Base-by-base conservation (phyloP, 2,329 filamentous ascomycete genomes). In the Clarireedia sp. region DNA sequence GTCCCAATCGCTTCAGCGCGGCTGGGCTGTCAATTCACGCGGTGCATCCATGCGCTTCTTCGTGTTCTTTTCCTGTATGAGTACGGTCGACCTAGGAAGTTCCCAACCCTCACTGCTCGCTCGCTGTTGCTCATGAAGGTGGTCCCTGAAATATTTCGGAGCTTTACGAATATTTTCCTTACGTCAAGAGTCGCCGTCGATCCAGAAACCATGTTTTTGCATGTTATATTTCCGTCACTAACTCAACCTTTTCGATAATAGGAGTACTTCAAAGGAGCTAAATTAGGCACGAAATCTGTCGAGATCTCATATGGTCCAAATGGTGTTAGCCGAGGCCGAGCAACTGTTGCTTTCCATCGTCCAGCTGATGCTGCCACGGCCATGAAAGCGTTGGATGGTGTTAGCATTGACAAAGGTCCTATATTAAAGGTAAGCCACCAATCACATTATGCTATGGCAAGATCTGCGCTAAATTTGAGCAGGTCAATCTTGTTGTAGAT, bases 221-320 rank as follows among this genome's bases (percentile, higher is more conserved):
- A 29, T 65, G 68, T 67, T 63, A 61, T 69, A 69, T 70, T 74
- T 70, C 67, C 72, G 71, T 74, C 77, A 88, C 87, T 90, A 83
- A 90, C 85, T 73, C 76, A 71, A 68, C 63, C 73, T 76, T 77
- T 48, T 43, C 37, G 73, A 74, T 72, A 73, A 75, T 90, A 99
- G 94, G 94, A 99, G 77, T 99, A 97, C 75, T 97, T 99, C 73
- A 75, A 79, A 69, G 86, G 89, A 69, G 87, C 89, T 66, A 36
- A 38, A 19, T 19, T 51, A 12, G 29, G 45, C 40, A 45, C 48
- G 29, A 51, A 55, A 38, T 40, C 23, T n/a, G 48, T 95, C 62
- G 85, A 94, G 65, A 79, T 99, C 66, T 90, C 89, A 51, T 99
- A 99, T 74, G 94, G 92, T 67, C 89, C 92, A 62, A 90, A 89